Evolutionary conservation across 2,329 filamentous ascomycete genomes (phyloP).

Genomic region (Fusarium penzigii): DNA sequence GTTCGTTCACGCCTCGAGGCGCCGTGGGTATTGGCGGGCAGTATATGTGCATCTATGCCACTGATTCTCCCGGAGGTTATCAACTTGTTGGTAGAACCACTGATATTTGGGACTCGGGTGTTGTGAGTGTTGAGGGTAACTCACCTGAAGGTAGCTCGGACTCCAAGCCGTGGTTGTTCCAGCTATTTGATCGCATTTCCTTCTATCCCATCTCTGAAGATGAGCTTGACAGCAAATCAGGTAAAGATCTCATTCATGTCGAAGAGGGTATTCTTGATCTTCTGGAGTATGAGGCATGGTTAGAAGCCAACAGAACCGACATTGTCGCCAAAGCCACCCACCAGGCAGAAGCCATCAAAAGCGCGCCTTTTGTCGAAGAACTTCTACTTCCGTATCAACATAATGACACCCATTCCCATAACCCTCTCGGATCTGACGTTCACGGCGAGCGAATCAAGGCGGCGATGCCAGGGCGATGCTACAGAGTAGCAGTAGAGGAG

Average conservation of each 20-base stretch:
- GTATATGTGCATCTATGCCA: slow-evolving; percentile 42
- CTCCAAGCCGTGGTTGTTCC: slow-evolving; percentile 30
- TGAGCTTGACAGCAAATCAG: slow-evolving; percentile 27
- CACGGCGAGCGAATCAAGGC: slow-evolving; percentile 30
- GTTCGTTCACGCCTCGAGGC: slow-evolving; percentile 38
- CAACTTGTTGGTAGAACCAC: slow-evolving; percentile 39
- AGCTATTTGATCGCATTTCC: slow-evolving; percentile 35
- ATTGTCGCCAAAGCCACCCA: slow-evolving; percentile 22
- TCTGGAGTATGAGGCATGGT: slow-evolving; percentile 34
- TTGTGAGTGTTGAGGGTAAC: neutral
- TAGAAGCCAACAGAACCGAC: slow-evolving; percentile 29
- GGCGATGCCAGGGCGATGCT: slow-evolving; percentile 37
- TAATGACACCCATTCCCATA: neutral
- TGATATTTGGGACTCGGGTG: slow-evolving; percentile 34
- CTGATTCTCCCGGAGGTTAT: slow-evolving; percentile 40
- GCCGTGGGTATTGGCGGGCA: slow-evolving; percentile 39
- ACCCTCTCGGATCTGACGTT: neutral
- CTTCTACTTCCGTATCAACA: slow-evolving; percentile 28
- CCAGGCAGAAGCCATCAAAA: slow-evolving; percentile 29
- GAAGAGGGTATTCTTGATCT: slow-evolving; percentile 32
- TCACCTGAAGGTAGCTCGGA: neutral
- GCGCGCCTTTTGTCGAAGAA: slow-evolving; percentile 32
- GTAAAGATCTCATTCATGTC: slow-evolving; percentile 27
- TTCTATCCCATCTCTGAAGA: slow-evolving; percentile 34
- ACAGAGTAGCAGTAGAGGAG: slow-evolving; percentile 32